Evolutionary conservation across 2,329 filamentous ascomycete species (phyloP).

Genomic region (Aspergillus sp.): DNA sequence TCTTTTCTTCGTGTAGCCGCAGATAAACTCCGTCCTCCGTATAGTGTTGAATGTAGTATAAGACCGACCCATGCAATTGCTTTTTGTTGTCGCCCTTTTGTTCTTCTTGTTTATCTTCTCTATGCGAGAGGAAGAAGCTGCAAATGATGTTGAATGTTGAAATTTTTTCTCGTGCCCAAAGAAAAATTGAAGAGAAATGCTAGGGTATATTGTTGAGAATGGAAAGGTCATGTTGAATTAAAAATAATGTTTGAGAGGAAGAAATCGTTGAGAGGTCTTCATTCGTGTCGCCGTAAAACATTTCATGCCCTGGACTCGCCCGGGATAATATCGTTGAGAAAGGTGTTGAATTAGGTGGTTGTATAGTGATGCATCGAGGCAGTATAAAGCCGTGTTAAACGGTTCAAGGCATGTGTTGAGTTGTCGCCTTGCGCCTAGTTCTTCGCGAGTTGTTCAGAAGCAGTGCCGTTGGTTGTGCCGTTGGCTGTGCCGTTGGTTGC

Average conservation of each 20-base stretch:
- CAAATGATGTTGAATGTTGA: conserved; percentile 27
- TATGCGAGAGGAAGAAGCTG: conserved; percentile 12
- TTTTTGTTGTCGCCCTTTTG: neutral
- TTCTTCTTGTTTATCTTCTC: conserved; percentile 6
- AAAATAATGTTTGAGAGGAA: conserved; percentile 42
- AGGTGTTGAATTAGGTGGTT: conserved; percentile 41
- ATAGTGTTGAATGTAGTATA: conserved; percentile 30
- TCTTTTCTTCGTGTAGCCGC: conserved; percentile 19
- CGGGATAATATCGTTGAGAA: conserved; percentile 42
- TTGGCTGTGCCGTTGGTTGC: conserved; percentile 23
- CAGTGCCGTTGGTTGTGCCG: conserved; percentile 21
- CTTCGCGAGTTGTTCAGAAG: conserved; percentile 23
- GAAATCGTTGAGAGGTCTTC: conserved; percentile 49
- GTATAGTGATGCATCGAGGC: conserved; percentile 17
- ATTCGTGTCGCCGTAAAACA: conserved; percentile 45
- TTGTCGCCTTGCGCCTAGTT: conserved; percentile 27
- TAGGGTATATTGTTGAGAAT: conserved; percentile 41
- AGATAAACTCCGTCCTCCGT: conserved; percentile 29
- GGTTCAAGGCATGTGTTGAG: conserved; percentile 14
- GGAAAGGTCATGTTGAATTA: conserved; percentile 42
- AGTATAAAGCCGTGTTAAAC: conserved; percentile 17
- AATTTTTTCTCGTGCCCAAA: conserved; percentile 21
- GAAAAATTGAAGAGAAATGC: conserved; percentile 27
- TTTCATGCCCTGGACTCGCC: conserved; percentile 24
- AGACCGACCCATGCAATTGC: conserved; percentile 14